Percentiles rank a stretch among this genome's conserved stretches.
Conservation (phyloP, 148 eudicot species). For the Rhododendron ovatum region DNA sequence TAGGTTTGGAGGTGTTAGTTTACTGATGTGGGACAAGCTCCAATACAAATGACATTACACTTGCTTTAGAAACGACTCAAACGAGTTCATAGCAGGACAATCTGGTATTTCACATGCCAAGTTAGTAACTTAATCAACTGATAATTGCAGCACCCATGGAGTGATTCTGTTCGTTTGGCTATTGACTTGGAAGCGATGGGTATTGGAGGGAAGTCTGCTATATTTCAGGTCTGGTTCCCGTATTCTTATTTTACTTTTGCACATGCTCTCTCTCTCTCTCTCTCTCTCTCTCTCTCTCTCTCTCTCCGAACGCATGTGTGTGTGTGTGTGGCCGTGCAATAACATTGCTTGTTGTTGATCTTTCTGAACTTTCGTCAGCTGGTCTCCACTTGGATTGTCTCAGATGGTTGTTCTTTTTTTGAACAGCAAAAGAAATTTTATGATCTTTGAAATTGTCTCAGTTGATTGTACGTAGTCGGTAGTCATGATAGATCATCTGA, state of each 20-base stretch:
- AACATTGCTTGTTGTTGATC: neutral
- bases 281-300: neutral
- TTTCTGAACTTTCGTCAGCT: neutral
- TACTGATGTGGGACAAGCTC: neutral
- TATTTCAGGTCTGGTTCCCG: constrained; percentile 71
- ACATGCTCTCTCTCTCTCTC: neutral
- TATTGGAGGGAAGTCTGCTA: constrained; percentile 73
- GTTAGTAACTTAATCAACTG: constrained; percentile 2
- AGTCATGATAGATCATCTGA: neutral
- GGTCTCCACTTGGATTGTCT: neutral
- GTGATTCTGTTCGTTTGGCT: constrained; percentile 72
- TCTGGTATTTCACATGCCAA: neutral
- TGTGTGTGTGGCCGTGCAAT: neutral
- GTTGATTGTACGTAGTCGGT: neutral
- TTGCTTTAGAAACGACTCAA: neutral
- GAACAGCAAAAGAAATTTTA: no score
- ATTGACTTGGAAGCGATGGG: constrained; percentile 98
- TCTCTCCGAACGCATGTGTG: no score
- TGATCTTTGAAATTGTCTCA: neutral
- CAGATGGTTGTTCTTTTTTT: neutral
- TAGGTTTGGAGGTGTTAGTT: neutral
- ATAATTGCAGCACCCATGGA: constrained; percentile 88
- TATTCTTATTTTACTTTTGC: neutral
- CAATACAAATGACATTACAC: neutral
- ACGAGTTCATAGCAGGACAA: neutral